A percentile compares a stretch with the other conserved stretches of the same genome.
Evolutionary conservation across 257 asterid genomes (phyloP).

Genomic region (Cruciata laevipes): DNA sequence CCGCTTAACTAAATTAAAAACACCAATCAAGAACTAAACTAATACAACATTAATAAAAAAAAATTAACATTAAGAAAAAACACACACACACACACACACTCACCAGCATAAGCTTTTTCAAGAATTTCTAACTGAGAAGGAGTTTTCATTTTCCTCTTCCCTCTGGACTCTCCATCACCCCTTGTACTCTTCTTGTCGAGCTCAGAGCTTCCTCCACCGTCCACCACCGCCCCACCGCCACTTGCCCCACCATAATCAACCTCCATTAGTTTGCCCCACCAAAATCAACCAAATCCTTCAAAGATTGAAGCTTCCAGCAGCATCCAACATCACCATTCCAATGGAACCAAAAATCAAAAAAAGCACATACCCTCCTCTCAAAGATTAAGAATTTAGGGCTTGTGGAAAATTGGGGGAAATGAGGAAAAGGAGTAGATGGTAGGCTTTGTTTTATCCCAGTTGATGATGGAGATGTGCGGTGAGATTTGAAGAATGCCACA

Average conservation of each 20-base stretch:
- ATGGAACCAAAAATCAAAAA: not conserved
- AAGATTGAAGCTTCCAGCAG: slow-evolving; percentile 19
- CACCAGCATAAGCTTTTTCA: slow-evolving; percentile 72
- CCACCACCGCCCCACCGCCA: slow-evolving; percentile 25
- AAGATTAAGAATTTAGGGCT: slow-evolving; percentile 15
- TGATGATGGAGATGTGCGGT: slow-evolving; percentile 61
- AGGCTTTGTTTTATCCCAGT: slow-evolving; percentile 23
- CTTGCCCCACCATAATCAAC: slow-evolving; percentile 40
- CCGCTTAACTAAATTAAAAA: slow-evolving; percentile 4
- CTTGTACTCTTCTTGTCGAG: slow-evolving; percentile 36
- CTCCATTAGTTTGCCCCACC: slow-evolving; percentile 40
- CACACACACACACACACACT: no score
- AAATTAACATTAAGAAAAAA: not conserved
- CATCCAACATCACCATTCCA: slow-evolving; percentile 13
- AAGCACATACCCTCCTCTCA: not conserved
- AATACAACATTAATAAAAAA: not conserved
- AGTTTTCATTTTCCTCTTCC: slow-evolving; percentile 84
- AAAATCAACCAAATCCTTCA: slow-evolving; percentile 21
- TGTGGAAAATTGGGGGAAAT: slow-evolving; percentile 18
- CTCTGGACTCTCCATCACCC: slow-evolving; percentile 47
- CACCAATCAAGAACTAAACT: not conserved
- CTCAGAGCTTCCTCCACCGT: slow-evolving; percentile 26
- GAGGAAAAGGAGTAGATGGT: slow-evolving; percentile 17
- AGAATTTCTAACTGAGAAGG: slow-evolving; percentile 79
- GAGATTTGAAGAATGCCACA: slow-evolving; percentile 48